Base-by-base conservation (phyloP, 169 alveolate species). In the Theileria sp. region DNA sequence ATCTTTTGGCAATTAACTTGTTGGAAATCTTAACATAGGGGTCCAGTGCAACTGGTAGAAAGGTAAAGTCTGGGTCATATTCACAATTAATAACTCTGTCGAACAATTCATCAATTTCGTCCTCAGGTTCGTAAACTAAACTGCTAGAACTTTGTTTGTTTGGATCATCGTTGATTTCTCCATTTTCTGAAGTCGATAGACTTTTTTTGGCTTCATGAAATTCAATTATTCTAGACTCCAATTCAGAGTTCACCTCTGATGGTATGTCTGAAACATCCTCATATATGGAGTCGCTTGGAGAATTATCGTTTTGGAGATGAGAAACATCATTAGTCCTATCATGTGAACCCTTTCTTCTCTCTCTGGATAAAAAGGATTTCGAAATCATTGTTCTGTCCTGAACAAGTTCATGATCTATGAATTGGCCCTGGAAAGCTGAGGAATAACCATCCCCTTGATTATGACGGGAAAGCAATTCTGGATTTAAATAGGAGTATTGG, bases 21-120 rank as follows among this genome's bases (percentile, higher is more conserved):
- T 58, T 58, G 26, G 67, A 58, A 19, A 58, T 58, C n/a, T 58
- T 58, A n/a, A 58, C 67, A 8, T 58, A 58, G 32, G 67, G 67
- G 67, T 58, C 67, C 32, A 58, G 32, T 58, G 67, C 67, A 0
- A 21, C 67, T 58, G 67, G 67, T 4, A 58, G 2, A 28, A 58
- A 58, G 13, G 67, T 58, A 15, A 58, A 58, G n/a, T 58, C 67
- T 5, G 67, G 67, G 67, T 58, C 67, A 13, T 49, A 21, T 71
- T 72, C 64, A 8, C 69, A 19, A 26, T 30, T 71, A 60, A 58
- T 58, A 19, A 66, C 60, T 38, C 75, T 66, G 38, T 66, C 60
- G 13, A 66, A 66, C 75, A 66, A n/a, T 25, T 66, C 44, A 34
- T 66, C 75, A 19, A 38, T 36, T 49, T 66, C 75, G 12, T 66